Evolutionary conservation across 1,284 basidiomycete species (phyloP).

Genomic region (Irpex sp.): DNA sequence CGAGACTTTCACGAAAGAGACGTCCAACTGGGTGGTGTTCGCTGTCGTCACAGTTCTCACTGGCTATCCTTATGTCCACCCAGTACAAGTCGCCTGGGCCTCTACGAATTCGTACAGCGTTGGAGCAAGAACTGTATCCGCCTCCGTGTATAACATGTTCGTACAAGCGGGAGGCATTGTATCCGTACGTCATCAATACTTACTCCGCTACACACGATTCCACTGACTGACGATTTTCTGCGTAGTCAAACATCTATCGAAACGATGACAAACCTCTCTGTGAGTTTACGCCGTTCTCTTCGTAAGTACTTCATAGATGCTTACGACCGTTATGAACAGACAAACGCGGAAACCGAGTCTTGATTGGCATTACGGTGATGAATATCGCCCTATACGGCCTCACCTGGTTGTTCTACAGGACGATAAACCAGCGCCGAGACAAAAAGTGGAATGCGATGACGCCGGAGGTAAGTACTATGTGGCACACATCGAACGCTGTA

Average conservation of each 20-base stretch:
- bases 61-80: constrained; percentile 43
- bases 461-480: constrained; percentile 34
- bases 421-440: constrained; percentile 44
- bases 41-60: constrained; percentile 50
- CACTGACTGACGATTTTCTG: constrained; percentile 34
- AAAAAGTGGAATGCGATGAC: constrained; percentile 48
- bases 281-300: background rate
- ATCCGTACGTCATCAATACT: background rate
- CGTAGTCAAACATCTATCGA: constrained; percentile 28
- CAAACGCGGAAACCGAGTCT: no score
- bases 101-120: constrained; percentile 58
- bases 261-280: constrained; percentile 25
- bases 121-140: constrained; percentile 51
- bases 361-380: constrained; percentile 30
- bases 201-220: constrained; percentile 28
- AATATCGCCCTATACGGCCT: constrained; percentile 44
- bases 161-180: constrained; percentile 41
- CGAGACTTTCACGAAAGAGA: constrained; percentile 45
- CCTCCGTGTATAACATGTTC: constrained; percentile 58
- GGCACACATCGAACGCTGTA: background rate
- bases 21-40: constrained; percentile 58
- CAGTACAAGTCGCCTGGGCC: constrained; percentile 53
- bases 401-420: constrained; percentile 51
- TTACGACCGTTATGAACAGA: constrained; percentile 32
- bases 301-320: constrained; percentile 27